Base-by-base conservation (phyloP, 1,139 yeast species). In the Hemisphaericaspora xylanilytica region DNA sequence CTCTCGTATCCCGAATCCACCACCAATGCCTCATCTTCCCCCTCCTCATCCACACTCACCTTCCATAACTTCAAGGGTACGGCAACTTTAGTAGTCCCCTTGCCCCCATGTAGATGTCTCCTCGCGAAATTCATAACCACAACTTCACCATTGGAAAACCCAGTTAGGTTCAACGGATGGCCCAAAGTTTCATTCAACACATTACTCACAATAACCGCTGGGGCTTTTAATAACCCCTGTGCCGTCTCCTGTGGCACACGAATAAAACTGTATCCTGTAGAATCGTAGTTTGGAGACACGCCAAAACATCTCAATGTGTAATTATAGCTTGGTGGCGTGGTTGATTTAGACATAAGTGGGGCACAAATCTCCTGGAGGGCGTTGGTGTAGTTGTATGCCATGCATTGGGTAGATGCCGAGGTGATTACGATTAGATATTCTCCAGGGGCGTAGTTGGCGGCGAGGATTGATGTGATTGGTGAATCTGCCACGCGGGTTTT, bases 131-230 rank as follows among this genome's bases (percentile, higher is more conserved):
- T 70, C 30, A 66, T 49, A 1, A 70, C 49, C 28, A 55, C 52
- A 2, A 70, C 50, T 34, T 67, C 73, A 0, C 95, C 95, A 48
- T 78, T 82, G 2, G 84, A 62, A 3, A 81, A 77, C 1, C 89
- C 89, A 4, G 75, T 60, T 3, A 85, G 54, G 6, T 76, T 54
- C 43, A 83, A 63, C 1, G 95, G 94, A 51, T 85, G 95, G 6
- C 68, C 67, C 24, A 69, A 47, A 8, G 52, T 43, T 42, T 64
- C 67, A 6, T 73, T 61, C 38, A 57, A 54, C 15, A 55, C 61
- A 15, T 58, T 49, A 1, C 61, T 40, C 3, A 68, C 54, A 4
- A 67, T 50, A 24, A 56, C 50, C 3, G 64, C 63, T 40, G 68
- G 71, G 4, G 63, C 47, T 40, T 60, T 63, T 25, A 67, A 40